A percentile compares a stretch with the other conserved stretches of the same genome.
Evolutionary conservation across 768 basidiomycete species (phyloP).

Genomic region (Amanita pallidorosea): DNA sequence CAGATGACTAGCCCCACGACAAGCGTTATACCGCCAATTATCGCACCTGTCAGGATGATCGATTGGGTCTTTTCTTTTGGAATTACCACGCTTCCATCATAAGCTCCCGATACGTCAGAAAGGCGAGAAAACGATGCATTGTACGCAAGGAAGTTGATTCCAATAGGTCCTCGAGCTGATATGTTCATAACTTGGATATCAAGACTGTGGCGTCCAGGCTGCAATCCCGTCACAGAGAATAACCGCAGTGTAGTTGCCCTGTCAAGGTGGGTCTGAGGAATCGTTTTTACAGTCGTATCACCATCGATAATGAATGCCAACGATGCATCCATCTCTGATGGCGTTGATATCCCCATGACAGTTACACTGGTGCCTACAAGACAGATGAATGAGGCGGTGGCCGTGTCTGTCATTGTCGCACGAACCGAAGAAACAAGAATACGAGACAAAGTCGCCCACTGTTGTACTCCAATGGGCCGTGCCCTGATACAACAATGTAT

Average conservation of each 20-base stretch:
- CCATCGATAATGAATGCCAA: conserved; percentile 25
- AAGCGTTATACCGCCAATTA: conserved; percentile 10
- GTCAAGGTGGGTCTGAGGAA: conserved; percentile 18
- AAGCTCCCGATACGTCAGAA: conserved; percentile 8
- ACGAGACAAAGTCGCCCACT: conserved; percentile 22
- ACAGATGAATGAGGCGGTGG: background rate
- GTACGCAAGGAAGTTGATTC: conserved; percentile 30
- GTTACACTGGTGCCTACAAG: conserved; percentile 23
- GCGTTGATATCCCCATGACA: background rate
- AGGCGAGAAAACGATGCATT: conserved; percentile 21
- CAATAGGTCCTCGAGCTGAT: conserved; percentile 18
- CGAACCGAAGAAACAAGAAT: conserved; percentile 24
- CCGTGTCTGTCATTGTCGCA: background rate
- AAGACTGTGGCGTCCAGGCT: conserved; percentile 25
- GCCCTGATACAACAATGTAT: conserved; percentile 18
- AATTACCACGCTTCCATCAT: background rate
- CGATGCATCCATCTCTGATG: background rate
- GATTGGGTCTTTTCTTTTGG: background rate
- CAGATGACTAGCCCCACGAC: conserved; percentile 1
- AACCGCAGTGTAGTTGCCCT: conserved; percentile 23
- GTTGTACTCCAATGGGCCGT: conserved; percentile 26
- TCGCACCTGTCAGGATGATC: conserved; percentile 10
- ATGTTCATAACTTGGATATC: conserved; percentile 26
- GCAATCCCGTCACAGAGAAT: conserved; percentile 20
- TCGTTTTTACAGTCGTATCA: conserved; percentile 12